Percentiles rank a stretch among this genome's conserved stretches.
Evolutionary conservation across 129 eudicot genomes (phyloP).

Genomic region (Escallonia rubra): DNA sequence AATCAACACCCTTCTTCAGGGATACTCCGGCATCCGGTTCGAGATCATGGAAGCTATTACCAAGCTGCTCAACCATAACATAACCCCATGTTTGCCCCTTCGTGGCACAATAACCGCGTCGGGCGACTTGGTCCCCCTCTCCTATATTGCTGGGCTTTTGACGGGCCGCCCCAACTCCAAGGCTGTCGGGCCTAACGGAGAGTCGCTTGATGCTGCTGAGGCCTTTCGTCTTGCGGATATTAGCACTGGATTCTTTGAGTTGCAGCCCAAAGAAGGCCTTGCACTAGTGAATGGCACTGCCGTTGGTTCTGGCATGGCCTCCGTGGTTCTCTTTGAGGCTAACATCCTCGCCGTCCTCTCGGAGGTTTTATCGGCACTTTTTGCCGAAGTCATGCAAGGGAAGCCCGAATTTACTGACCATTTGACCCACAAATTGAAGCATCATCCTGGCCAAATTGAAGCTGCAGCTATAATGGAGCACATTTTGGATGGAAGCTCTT

Average conservation of each 20-base stretch:
- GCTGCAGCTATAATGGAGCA: conserved; percentile 78
- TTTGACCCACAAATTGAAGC: conserved; percentile 66
- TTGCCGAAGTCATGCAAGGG: conserved; percentile 73
- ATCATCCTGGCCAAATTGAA: conserved; percentile 75
- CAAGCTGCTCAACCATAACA: conserved; percentile 43
- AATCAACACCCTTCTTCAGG: conserved; percentile 70
- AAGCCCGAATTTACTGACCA: conserved; percentile 69
- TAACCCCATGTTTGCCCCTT: conserved; percentile 68
- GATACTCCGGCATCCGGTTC: conserved; percentile 72
- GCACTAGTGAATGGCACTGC: conserved; percentile 71
- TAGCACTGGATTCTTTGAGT: conserved; percentile 41
- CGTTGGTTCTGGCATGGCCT: conserved; percentile 66
- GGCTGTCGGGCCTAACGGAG: conserved; percentile 56
- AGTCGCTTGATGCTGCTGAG: conserved; percentile 26
- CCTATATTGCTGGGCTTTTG: conserved; percentile 66
- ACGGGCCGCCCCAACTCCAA: conserved; percentile 60
- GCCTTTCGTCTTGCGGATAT: conserved; percentile 45
- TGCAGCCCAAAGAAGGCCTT: conserved; percentile 66
- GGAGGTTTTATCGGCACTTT: conserved; percentile 53
- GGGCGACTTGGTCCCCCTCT: conserved; percentile 63
- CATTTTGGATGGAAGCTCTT: conserved; percentile 51
- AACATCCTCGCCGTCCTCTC: conserved; percentile 53
- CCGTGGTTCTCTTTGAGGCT: conserved; percentile 63
- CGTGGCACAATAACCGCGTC: conserved; percentile 69
- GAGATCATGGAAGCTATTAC: conserved; percentile 62